Evolutionary conservation across 805 yeast genomes (phyloP).

Genomic region (Nakazawaea sp.): DNA sequence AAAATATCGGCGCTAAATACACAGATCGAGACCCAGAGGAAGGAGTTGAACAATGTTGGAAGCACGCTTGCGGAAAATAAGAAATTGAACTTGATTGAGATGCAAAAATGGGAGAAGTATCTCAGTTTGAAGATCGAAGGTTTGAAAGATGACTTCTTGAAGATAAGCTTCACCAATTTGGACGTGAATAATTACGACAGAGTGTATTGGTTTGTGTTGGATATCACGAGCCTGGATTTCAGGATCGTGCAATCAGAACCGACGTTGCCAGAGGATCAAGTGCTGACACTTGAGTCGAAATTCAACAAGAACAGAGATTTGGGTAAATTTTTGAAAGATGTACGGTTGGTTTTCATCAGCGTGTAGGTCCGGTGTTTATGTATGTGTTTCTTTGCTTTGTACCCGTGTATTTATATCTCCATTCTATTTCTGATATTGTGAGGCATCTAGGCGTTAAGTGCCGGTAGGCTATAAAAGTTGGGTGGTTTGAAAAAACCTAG

Average conservation of each 20-base stretch:
- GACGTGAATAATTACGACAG: constrained; percentile 37
- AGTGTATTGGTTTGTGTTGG: constrained; percentile 36
- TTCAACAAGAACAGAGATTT: constrained; percentile 22
- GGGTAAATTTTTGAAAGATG: constrained; percentile 25
- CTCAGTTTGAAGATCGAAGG: constrained; percentile 42
- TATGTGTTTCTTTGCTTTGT: too few species aligned
- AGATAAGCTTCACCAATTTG: constrained; percentile 37
- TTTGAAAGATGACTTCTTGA: constrained; percentile 24
- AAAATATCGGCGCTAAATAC: not conserved
- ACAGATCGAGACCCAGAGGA: not conserved
- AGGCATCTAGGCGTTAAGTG: too few species aligned
- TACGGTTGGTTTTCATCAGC: too few species aligned
- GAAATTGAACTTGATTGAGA: constrained; percentile 30
- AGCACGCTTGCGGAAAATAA: constrained; percentile 1
- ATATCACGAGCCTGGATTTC: constrained; percentile 27
- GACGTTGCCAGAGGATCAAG: constrained; percentile 16
- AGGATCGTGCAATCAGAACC: constrained; percentile 30
- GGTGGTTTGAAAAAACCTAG: too few species aligned
- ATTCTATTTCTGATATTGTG: too few species aligned
- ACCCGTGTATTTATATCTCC: too few species aligned
- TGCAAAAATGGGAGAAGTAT: constrained; percentile 35
- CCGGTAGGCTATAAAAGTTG: too few species aligned
- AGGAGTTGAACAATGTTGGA: not conserved
- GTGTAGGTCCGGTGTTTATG: too few species aligned
- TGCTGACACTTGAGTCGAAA: constrained; percentile 14